These are phyloP conservation scores for Ustilaginoidea virens DNA, from an alignment of 2,329 filamentous ascomycete species.

Conservation along the genomic window DNA sequence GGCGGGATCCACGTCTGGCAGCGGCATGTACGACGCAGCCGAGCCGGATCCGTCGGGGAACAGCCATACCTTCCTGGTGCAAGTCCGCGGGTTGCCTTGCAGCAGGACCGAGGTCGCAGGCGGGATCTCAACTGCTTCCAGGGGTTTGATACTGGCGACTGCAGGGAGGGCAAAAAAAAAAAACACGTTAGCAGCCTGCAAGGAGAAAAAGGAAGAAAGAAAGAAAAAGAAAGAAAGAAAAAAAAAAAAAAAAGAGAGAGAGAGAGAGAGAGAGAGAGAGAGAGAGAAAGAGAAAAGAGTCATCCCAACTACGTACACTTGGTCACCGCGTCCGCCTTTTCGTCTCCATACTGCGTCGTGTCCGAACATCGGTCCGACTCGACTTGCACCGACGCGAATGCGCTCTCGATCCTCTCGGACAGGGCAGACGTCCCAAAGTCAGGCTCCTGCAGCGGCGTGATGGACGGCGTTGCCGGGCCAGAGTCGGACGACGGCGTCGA, in stretches of 20 bases:
- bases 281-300: too few relatives aligned
- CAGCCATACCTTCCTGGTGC: slow-evolving; percentile 8
- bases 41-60: slow-evolving; percentile 17
- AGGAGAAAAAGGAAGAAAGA: too few relatives aligned
- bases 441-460: neutral
- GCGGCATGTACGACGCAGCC: slow-evolving; percentile 12
- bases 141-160: neutral
- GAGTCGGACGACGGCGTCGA: slow-evolving; percentile 1
- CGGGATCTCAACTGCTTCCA: neutral
- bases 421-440: neutral
- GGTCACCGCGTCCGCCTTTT: too few relatives aligned
- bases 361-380: too few relatives aligned
- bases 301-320: too few relatives aligned
- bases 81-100: slow-evolving; percentile 7
- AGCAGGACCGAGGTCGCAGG: slow-evolving; percentile 7
- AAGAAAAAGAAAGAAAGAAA: too few relatives aligned
- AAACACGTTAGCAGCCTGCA: too few relatives aligned
- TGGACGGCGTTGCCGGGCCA: neutral
- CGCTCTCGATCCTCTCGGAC: neutral
- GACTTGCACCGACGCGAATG: neutral
- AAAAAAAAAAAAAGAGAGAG: too few relatives aligned
- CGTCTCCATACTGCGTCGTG: too few relatives aligned
- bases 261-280: too few relatives aligned
- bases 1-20: neutral
- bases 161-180: too few relatives aligned